Evolutionary conservation across 2,329 filamentous ascomycete genomes (phyloP), one percentile per base, ranked within the genome.

Genomic region (Lecanosticta acicola): DNA sequence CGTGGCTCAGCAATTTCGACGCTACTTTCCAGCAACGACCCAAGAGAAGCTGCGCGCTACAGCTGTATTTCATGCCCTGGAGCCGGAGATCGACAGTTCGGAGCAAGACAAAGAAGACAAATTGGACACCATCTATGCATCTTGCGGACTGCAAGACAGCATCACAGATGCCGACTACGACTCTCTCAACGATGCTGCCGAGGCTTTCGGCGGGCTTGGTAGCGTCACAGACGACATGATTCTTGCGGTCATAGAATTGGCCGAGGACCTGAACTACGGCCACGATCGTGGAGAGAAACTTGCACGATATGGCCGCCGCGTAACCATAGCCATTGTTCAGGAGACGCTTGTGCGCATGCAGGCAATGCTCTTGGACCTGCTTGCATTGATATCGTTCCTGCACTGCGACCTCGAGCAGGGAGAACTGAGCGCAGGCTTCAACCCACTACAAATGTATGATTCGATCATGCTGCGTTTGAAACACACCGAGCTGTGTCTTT

Each of bases 361-460:
- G 68, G 80, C 80, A 49, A 73, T 93, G 7, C 80, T 94, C 41
- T 81, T 94, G 51, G 88, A 91, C 60, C 79, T 97, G 47, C 71
- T 97, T 2, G 76, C 93, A 2, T 75, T 98, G 4, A 74, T 94
- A 13, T 77, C 93, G 8, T 89, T 96, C 65, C 84, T 97, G 75
- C 85, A 93, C 63, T 83, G 83, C 32, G 87, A 93, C 61, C 78
- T 87, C 43, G 85, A 90, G 47, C 79, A 82, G 54, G 81, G 84
- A 34, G 81, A 87, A 33, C 79, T 85, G 13, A 79, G 79, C 2
- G 71, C 74, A 7, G 78, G 83, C 20, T 83, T 93, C 48, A 80
- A 50, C 84, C 40, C 70, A 72, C 1, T 62, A 66, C 13, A 75
- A 3, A 79, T 91, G 29, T 91, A 85, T 67, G 70, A 80, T 59